Evolutionary conservation across 352 stramenopile species (phyloP).

Genomic region (Phytophthora europaea): DNA sequence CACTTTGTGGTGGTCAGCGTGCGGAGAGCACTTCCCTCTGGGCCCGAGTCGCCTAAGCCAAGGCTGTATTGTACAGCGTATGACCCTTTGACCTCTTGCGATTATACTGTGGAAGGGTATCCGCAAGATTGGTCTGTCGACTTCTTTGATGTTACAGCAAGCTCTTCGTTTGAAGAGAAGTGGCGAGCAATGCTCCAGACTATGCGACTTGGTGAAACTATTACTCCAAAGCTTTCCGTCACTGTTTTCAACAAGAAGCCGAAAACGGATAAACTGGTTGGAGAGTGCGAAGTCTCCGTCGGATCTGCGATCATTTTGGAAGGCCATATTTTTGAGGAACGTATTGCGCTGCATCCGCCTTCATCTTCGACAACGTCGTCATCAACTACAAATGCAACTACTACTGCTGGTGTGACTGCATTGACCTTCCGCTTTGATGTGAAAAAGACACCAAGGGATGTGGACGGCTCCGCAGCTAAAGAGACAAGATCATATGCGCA

Average conservation of each 20-base stretch:
- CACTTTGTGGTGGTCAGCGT: constrained; percentile 85
- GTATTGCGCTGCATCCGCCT: constrained; percentile 57
- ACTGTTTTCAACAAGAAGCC: constrained; percentile 78
- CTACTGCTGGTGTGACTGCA: constrained; percentile 50
- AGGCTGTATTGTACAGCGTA: constrained; percentile 88
- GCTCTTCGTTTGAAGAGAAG: constrained; percentile 58
- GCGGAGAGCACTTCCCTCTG: constrained; percentile 55
- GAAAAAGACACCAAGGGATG: constrained; percentile 41
- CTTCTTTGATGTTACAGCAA: constrained; percentile 67
- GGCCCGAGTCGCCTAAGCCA: constrained; percentile 18
- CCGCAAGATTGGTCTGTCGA: constrained; percentile 67
- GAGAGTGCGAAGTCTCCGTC: constrained; percentile 80
- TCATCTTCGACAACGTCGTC: neutral
- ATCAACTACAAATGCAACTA: constrained; percentile 6
- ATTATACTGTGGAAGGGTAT: constrained; percentile 80
- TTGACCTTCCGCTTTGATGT: constrained; percentile 73
- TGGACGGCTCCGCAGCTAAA: neutral
- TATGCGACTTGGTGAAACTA: constrained; percentile 64
- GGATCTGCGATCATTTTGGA: constrained; percentile 77
- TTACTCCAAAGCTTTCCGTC: constrained; percentile 78
- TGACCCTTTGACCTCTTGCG: constrained; percentile 79
- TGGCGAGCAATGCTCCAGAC: constrained; percentile 62
- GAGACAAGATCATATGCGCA: neutral
- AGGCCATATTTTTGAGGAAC: constrained; percentile 79
- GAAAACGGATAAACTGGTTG: constrained; percentile 76